These are phyloP conservation scores for Rhizophora apiculata DNA, from an alignment of 345 rosid species.

Conservation along the genomic window DNA sequence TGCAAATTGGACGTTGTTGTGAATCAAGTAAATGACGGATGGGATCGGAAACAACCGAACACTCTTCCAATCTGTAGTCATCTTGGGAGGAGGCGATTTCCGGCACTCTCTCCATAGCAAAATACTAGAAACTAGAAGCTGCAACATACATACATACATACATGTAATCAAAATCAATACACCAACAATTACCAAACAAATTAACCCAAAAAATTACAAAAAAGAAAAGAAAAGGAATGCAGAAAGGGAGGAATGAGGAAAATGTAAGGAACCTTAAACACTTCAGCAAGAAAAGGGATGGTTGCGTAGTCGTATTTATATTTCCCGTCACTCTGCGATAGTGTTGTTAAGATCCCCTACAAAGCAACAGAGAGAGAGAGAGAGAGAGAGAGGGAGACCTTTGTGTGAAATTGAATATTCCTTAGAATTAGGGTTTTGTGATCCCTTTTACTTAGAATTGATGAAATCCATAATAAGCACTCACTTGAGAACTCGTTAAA, in stretches of 20 bases:
- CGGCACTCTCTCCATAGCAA: constrained; percentile 69
- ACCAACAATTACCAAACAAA: too few relatives aligned
- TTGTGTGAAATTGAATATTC: too few relatives aligned
- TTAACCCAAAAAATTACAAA: background rate
- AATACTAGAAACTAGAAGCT: constrained; percentile 75
- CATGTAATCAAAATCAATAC: too few relatives aligned
- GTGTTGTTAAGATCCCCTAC: too few relatives aligned
- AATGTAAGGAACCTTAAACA: constrained; percentile 56
- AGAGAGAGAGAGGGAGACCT: too few relatives aligned
- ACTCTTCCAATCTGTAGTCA: constrained; percentile 86
- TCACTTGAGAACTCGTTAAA: too few relatives aligned
- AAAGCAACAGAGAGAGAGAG: too few relatives aligned
- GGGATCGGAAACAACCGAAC: constrained; percentile 82
- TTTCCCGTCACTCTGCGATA: constrained; percentile 55
- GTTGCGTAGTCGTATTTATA: constrained; percentile 92
- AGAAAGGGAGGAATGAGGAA: too few relatives aligned
- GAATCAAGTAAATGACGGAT: constrained; percentile 76
- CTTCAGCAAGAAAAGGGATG: constrained; percentile 91
- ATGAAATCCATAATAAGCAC: too few relatives aligned
- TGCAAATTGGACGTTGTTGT: constrained; percentile 94
- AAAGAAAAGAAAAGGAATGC: too few relatives aligned
- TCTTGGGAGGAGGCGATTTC: constrained; percentile 45
- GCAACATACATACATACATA: constrained; percentile 4
- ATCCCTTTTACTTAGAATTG: too few relatives aligned
- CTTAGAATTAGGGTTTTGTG: too few relatives aligned